Evolutionary conservation across 805 yeast species (phyloP).

Genomic region (Citeromyces matritensis): DNA sequence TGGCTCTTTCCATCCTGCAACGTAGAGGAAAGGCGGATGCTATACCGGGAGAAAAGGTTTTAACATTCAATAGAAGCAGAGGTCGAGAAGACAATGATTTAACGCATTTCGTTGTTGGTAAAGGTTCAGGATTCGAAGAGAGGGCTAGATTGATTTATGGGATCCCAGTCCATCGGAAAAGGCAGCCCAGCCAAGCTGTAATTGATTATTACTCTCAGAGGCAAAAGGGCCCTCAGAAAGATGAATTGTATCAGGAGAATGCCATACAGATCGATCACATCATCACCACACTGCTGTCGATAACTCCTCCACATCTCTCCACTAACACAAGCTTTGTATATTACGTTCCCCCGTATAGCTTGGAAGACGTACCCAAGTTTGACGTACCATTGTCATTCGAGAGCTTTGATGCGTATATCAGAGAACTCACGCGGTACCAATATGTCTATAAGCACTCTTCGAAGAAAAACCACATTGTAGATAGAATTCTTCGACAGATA

Average conservation of each 20-base stretch:
- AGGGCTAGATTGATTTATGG: too few relatives aligned
- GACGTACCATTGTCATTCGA: neutral
- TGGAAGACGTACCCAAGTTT: neutral
- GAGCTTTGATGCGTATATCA: slow-evolving; percentile 2
- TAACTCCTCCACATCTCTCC: neutral
- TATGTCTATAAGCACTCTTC: slow-evolving; percentile 16
- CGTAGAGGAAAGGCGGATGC: neutral
- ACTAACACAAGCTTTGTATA: neutral
- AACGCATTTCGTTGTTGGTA: too few relatives aligned
- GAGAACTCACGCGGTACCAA: slow-evolving; percentile 1
- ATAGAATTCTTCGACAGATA: slow-evolving; percentile 20
- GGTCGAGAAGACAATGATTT: too few relatives aligned
- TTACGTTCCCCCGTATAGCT: neutral
- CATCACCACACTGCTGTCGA: neutral
- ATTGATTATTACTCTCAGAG: neutral
- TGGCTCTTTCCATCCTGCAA: neutral
- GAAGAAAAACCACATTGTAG: slow-evolving; percentile 18
- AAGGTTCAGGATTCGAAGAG: too few relatives aligned
- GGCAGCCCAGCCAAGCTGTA: neutral
- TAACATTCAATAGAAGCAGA: neutral
- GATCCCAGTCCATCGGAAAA: too few relatives aligned
- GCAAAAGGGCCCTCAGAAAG: neutral
- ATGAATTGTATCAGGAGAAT: slow-evolving; percentile 1
- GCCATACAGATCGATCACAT: neutral
- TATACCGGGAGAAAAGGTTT: neutral